Evolutionary conservation across 352 stramenopile species (phyloP), one percentile per base, ranked within the genome.

Genomic region (Phytophthora palmivora): DNA sequence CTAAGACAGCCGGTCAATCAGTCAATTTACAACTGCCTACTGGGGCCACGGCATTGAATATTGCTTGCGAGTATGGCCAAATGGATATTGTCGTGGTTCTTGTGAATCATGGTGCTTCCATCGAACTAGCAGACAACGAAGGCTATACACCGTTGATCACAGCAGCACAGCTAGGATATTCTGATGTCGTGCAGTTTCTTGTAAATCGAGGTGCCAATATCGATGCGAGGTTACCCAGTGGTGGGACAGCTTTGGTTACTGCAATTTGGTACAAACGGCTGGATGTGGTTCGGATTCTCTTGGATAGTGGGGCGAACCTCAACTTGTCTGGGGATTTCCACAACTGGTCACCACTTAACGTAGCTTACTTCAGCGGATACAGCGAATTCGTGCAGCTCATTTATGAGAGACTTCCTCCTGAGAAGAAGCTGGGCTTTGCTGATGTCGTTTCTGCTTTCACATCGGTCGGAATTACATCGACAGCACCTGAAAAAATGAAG

Each of bases 351-450:
- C 37, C 60, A 9, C 6, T 69, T 30, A 53, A 45, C 10, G 60
- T 58, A 3, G 53, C 52, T 4, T 69, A 58, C 50, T 59, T 69
- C 39, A 69, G 60, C n/a, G 60, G 60, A 1, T 69, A 64, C 19
- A 43, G 21, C 1, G 60, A 69, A 15, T 36, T 69, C 2, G 60
- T 69, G 14, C 53, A 69, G 10, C 60, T 69, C 14, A 49, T 69
- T 10, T 58, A 54, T 18, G 60, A 69, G 24, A 21, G 32, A 10
- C 9, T 58, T 9, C 24, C 22, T 26, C 9, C 33, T 34, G 42
- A 55, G 1, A 42, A 33, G 22, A 48, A 47, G 4, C 10, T 47
- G 3, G 11, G 3, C 0, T 53, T 54, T 4, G 5, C 21, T n/a
- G 43, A 62, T 19, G 3, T 54, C 6, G 43, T 54, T 32, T 62